A percentile compares a stretch with the other conserved stretches of the same genome.
Evolutionary conservation across 2,329 filamentous ascomycete species (phyloP).

Genomic region (Fusarium caatingaense): DNA sequence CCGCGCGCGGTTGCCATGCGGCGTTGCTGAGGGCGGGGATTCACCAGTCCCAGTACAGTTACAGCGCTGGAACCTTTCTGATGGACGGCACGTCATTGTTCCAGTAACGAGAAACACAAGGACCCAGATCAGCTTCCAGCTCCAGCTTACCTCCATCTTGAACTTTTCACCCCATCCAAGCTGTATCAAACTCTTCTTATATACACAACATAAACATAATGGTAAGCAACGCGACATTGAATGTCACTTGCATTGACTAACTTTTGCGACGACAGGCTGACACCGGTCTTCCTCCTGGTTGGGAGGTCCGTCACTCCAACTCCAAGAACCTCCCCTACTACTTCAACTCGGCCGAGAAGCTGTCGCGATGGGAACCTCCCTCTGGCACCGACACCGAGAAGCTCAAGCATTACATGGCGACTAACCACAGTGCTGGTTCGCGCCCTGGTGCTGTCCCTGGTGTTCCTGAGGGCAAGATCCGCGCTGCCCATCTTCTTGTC

Average conservation of each 20-base stretch:
- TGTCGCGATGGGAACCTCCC: conserved; percentile 96
- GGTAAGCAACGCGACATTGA: conserved; percentile 24
- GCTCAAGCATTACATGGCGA: conserved; percentile 93
- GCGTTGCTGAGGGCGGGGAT: conserved; percentile 26
- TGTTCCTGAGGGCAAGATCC: conserved; percentile 82
- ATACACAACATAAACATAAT: conserved; percentile 13
- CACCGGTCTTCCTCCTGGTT: conserved; percentile 83
- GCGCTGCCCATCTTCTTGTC: conserved; percentile 90
- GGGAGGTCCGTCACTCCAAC: conserved; percentile 98
- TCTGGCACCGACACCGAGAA: conserved; percentile 88
- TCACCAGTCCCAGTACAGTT: neutral
- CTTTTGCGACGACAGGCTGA: conserved; percentile 63
- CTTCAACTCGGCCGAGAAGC: conserved; percentile 88
- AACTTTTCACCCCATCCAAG: neutral
- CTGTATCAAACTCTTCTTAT: neutral
- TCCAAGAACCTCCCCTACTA: conserved; percentile 99
- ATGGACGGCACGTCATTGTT: conserved; percentile 41
- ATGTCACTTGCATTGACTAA: conserved; percentile 7
- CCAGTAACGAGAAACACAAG: conserved; percentile 8
- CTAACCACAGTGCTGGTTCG: conserved; percentile 76
- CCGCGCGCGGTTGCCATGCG: conserved; percentile 33
- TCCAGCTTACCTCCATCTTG: conserved; percentile 33
- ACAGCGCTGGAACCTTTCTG: neutral
- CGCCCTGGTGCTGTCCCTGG: conserved; percentile 54
- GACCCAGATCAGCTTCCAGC: conserved; percentile 25